These are phyloP conservation scores for Alternaria sp. DNA, from an alignment of 2,329 filamentous ascomycete genomes.

Conservation along the genomic window DNA sequence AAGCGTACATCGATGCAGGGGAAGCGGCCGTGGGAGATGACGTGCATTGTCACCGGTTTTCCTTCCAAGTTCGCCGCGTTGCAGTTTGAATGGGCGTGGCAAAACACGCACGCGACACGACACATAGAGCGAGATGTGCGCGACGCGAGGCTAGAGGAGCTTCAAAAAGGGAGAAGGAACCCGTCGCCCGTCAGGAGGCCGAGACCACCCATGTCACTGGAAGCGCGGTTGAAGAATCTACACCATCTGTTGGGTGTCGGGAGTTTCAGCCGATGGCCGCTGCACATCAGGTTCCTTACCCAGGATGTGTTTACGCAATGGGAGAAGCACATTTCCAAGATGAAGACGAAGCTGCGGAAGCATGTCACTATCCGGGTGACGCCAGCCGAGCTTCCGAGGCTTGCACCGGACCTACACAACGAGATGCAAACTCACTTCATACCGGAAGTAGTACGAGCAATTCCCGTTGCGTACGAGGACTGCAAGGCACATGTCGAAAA, in stretches of 20 bases:
- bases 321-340: slow-evolving; percentile 60
- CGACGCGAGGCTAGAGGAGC: slow-evolving; percentile 46
- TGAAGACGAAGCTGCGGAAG: slow-evolving; percentile 35
- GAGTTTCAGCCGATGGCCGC: slow-evolving; percentile 84
- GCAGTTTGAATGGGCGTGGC: slow-evolving; percentile 98
- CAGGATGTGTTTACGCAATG: slow-evolving; percentile 74
- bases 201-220: slow-evolving; percentile 67
- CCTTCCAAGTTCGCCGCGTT: slow-evolving; percentile 85
- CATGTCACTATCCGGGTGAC: slow-evolving; percentile 43
- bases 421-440: slow-evolving; percentile 37
- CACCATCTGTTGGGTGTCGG: slow-evolving; percentile 80
- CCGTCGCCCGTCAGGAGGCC: slow-evolving; percentile 51
- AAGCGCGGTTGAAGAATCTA: slow-evolving; percentile 77
- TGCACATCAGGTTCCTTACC: slow-evolving; percentile 80
- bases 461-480: slow-evolving; percentile 63
- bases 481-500: slow-evolving; percentile 63
- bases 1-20: slow-evolving; percentile 72
- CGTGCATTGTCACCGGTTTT: slow-evolving; percentile 85
- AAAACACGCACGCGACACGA: slow-evolving; percentile 80
- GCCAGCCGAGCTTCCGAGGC: slow-evolving; percentile 38
- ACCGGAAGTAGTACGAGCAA: slow-evolving; percentile 47
- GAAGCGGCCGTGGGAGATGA: slow-evolving; percentile 82
- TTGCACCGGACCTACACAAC: slow-evolving; percentile 29
- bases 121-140: slow-evolving; percentile 69
- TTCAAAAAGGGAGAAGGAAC: slow-evolving; percentile 41